Conservation (phyloP, 768 basidiomycete species). For the Porpolomopsis calyptriformis region DNA sequence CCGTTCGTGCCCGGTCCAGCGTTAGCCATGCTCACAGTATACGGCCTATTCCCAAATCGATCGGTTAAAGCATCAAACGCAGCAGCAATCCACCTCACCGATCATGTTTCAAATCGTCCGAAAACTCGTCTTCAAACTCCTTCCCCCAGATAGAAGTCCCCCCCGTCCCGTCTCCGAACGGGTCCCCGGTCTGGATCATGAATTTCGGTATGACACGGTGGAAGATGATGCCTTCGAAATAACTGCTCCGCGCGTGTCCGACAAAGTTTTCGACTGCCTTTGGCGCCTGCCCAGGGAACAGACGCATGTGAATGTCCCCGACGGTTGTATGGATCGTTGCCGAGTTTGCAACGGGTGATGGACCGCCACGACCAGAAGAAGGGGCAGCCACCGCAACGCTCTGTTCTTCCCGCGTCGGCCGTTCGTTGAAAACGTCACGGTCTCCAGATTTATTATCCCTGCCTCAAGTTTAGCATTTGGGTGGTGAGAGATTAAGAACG, state of each 20-base stretch:
- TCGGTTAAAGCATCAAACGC: background rate
- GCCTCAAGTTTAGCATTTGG: slow-evolving; percentile 2
- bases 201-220: slow-evolving; percentile 98
- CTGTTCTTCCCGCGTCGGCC: slow-evolving; percentile 93
- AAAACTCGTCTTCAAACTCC: slow-evolving; percentile 91
- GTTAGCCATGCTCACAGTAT: slow-evolving; percentile 93
- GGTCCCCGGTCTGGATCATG: slow-evolving; percentile 96
- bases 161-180: slow-evolving; percentile 89
- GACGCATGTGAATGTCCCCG: slow-evolving; percentile 82
- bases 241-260: slow-evolving; percentile 79
- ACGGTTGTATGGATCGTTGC: slow-evolving; percentile 92
- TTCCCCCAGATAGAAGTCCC: slow-evolving; percentile 83
- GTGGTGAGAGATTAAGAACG: background rate
- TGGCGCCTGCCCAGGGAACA: slow-evolving; percentile 88
- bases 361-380: slow-evolving; percentile 36
- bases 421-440: slow-evolving; percentile 96
- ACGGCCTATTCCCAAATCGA: slow-evolving; percentile 47
- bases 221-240: slow-evolving; percentile 89
- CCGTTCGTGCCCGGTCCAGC: slow-evolving; percentile 87
- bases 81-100: slow-evolving; percentile 39
- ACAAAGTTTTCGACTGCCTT: slow-evolving; percentile 98
- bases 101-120: slow-evolving; percentile 82
- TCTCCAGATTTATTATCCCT: slow-evolving; percentile 83
- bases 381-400: slow-evolving; percentile 62
- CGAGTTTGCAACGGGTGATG: slow-evolving; percentile 62